Evolutionary conservation across 2,329 filamentous ascomycete genomes (phyloP).

Genomic region (Fusarium denticulatum): DNA sequence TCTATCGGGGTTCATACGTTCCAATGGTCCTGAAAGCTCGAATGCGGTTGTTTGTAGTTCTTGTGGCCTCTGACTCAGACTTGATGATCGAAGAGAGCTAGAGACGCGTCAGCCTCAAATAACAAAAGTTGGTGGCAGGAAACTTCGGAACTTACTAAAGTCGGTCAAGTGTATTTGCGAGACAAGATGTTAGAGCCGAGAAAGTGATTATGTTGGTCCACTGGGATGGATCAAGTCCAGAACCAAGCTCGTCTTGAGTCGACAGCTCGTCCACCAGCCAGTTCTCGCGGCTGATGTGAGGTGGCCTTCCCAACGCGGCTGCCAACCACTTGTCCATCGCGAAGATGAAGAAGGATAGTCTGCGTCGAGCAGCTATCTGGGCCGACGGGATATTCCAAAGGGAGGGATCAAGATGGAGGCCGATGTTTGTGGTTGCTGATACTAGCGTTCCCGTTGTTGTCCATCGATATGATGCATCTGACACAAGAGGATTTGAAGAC

Average conservation of each 20-base stretch:
- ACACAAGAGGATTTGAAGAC: not conserved
- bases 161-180: not conserved
- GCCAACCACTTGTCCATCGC: not conserved
- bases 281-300: not conserved
- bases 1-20: fast-evolving
- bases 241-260: not conserved
- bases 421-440: not conserved
- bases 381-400: not conserved
- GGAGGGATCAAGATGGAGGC: not conserved
- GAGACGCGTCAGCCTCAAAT: fast-evolving
- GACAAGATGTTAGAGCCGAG: not conserved
- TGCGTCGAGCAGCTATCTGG: not conserved
- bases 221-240: not conserved
- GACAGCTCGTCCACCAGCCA: not conserved
- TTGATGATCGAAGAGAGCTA: not conserved
- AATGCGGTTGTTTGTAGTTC: fast-evolving
- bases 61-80: not conserved
- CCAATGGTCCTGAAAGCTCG: not conserved
- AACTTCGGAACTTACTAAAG: not conserved
- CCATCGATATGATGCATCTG: not conserved
- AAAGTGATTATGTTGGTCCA: not conserved
- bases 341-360: not conserved
- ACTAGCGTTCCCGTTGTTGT: not conserved
- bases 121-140: no score
- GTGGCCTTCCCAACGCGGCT: not conserved